Evolutionary conservation across 2,329 filamentous ascomycete genomes (phyloP).

Genomic region (Stagonosporopsis chrysanthemi): DNA sequence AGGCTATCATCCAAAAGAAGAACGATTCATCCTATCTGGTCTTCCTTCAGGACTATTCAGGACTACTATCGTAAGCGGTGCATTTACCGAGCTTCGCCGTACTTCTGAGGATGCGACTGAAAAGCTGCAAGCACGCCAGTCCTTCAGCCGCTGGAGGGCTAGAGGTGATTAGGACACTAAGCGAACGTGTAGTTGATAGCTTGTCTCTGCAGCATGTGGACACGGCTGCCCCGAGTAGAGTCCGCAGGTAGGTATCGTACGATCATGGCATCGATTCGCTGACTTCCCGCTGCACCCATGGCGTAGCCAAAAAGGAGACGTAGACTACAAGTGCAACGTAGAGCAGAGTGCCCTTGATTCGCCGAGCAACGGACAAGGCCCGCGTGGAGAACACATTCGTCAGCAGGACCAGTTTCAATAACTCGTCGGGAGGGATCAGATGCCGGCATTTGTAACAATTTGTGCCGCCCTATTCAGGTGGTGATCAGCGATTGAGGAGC

Average conservation of each 20-base stretch:
- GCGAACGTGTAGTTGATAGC: background rate
- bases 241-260: constrained; percentile 5
- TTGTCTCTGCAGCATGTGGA: background rate
- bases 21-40: background rate
- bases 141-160: constrained; percentile 3
- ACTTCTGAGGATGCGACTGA: background rate
- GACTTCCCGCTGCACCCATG: background rate
- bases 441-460: background rate
- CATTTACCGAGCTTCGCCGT: constrained; percentile 18
- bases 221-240: background rate
- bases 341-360: background rate
- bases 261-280: constrained; percentile 7
- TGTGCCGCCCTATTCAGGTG: background rate
- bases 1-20: constrained; percentile 8
- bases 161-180: constrained; percentile 5
- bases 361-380: too few species aligned
- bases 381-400: background rate
- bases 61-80: background rate
- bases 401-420: background rate
- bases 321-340: background rate
- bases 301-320: background rate
- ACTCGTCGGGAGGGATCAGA: too few species aligned
- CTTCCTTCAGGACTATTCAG: background rate
- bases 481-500: background rate
- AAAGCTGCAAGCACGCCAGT: background rate